A percentile compares a stretch with the other conserved stretches of the same genome.
These are phyloP conservation scores for Glomus cerebriforme DNA, from an alignment of 192 early-diverging fungal species.

Conservation along the genomic window DNA sequence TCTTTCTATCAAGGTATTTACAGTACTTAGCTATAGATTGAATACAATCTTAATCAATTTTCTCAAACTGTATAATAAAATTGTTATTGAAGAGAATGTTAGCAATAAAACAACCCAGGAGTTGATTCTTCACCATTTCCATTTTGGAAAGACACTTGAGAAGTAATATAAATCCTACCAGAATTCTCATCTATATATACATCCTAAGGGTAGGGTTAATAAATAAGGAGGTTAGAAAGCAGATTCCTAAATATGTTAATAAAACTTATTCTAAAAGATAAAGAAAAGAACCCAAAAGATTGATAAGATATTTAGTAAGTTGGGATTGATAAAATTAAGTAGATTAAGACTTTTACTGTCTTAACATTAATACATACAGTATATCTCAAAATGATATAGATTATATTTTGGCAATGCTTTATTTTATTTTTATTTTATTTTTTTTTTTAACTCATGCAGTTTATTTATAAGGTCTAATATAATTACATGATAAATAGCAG, in stretches of 20 bases:
- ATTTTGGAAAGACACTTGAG: slow-evolving; percentile 11
- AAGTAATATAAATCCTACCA: neutral
- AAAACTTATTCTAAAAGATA: slow-evolving; percentile 12
- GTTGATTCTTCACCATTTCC: no score
- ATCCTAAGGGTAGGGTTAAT: neutral
- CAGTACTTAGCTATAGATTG: no score
- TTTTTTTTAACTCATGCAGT: no score
- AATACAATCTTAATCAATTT: neutral
- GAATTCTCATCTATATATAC: neutral
- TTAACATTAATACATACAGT: neutral
- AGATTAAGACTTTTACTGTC: slow-evolving; percentile 14
- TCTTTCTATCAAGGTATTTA: no score
- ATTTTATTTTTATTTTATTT: no score
- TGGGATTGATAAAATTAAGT: slow-evolving; percentile 9
- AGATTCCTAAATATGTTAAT: slow-evolving; percentile 9
- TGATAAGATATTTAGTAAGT: slow-evolving; percentile 19
- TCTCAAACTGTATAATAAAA: neutral
- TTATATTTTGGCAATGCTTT: neutral
- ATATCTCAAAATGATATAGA: slow-evolving; percentile 13
- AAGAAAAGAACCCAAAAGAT: slow-evolving; percentile 14
- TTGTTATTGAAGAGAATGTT: neutral
- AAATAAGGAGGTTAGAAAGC: slow-evolving; percentile 17
- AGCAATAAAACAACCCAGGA: neutral
- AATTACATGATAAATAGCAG: no score
- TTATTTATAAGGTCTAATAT: no score